phyloP scores from a whole-genome alignment of 2,329 filamentous ascomycete species.

The Aspergillus pseudoterreus region DNA sequence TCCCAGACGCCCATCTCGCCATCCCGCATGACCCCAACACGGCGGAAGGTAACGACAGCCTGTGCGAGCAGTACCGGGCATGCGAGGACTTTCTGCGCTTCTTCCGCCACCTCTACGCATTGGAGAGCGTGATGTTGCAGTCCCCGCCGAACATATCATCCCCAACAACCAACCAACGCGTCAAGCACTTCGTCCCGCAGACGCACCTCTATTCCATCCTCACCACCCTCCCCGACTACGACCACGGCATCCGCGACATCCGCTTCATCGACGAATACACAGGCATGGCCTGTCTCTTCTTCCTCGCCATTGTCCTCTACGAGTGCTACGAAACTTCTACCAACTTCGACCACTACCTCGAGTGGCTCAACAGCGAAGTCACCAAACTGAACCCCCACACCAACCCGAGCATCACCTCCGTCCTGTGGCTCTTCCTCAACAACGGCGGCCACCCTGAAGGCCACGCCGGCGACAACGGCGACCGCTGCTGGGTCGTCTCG shows the following conservation, averaged over 20 bases:
- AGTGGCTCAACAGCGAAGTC: constrained; percentile 25
- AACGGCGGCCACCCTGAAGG: constrained; percentile 24
- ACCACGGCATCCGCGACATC: constrained; percentile 30
- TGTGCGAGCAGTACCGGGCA: constrained; percentile 20
- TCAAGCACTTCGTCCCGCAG: constrained; percentile 18
- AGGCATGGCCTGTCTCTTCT: constrained; percentile 29
- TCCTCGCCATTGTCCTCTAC: constrained; percentile 25
- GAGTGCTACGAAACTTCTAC: constrained; percentile 23
- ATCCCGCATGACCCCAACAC: constrained; percentile 9
- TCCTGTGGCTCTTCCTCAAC: constrained; percentile 29
- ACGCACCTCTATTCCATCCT: constrained; percentile 26
- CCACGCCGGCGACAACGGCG: constrained; percentile 20
- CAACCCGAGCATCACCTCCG: constrained; percentile 26
- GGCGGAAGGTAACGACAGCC: constrained; percentile 15
- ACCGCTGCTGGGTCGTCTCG: constrained; percentile 30
- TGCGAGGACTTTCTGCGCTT: constrained; percentile 31
- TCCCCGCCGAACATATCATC: constrained; percentile 9
- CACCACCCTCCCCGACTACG: constrained; percentile 28
- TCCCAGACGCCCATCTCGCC: constrained; percentile 18
- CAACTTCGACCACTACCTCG: constrained; percentile 25
- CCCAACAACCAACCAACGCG: constrained; percentile 2
- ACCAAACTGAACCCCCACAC: constrained; percentile 19
- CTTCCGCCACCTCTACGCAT: constrained; percentile 23
- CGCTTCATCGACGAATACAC: constrained; percentile 32
- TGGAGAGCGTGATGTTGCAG: constrained; percentile 20